phyloP scores from a whole-genome alignment of 2,329 filamentous ascomycete species.

The Trichophyton simii region DNA sequence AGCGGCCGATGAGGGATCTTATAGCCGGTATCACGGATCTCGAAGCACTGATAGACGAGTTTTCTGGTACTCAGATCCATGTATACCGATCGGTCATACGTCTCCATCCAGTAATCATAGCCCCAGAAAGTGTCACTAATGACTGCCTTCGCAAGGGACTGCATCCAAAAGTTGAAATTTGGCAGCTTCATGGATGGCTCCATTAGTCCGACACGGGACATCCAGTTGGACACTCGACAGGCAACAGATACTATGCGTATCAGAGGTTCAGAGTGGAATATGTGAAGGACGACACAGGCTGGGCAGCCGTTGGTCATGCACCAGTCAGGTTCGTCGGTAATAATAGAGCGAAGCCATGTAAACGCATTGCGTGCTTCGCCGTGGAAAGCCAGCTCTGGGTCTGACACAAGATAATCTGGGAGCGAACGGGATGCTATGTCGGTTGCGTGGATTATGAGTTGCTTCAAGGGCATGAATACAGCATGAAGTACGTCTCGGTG shows the following conservation, averaged over 20 bases:
- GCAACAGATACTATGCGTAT: slow-evolving; percentile 33
- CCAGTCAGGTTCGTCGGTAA: slow-evolving; percentile 47
- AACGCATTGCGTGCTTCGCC: slow-evolving; percentile 46
- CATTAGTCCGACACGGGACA: slow-evolving; percentile 19
- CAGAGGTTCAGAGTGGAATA: slow-evolving; percentile 33
- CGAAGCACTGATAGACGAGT: slow-evolving; percentile 29
- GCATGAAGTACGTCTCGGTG: slow-evolving; percentile 49
- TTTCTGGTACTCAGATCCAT: slow-evolving; percentile 29
- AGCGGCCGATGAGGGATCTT: slow-evolving; percentile 9
- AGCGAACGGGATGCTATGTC: slow-evolving; percentile 40
- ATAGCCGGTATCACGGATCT: slow-evolving; percentile 19
- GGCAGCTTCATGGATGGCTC: slow-evolving; percentile 16
- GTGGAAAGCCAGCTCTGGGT: slow-evolving; percentile 46
- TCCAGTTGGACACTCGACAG: slow-evolving; percentile 27
- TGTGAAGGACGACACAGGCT: slow-evolving; percentile 32
- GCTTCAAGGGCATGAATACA: slow-evolving; percentile 45
- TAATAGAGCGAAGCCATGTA: slow-evolving; percentile 47
- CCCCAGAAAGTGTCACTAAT: slow-evolving; percentile 35
- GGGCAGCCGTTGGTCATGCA: slow-evolving; percentile 45
- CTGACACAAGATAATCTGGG: slow-evolving; percentile 36
- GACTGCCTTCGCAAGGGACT: slow-evolving; percentile 28
- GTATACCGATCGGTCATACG: slow-evolving; percentile 28
- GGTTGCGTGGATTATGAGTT: slow-evolving; percentile 44
- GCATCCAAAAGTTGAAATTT: slow-evolving; percentile 29
- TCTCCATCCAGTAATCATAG: slow-evolving; percentile 29